phyloP scores from a whole-genome alignment of 75 land plant genomes.

The Isoetes taiwanensis region DNA sequence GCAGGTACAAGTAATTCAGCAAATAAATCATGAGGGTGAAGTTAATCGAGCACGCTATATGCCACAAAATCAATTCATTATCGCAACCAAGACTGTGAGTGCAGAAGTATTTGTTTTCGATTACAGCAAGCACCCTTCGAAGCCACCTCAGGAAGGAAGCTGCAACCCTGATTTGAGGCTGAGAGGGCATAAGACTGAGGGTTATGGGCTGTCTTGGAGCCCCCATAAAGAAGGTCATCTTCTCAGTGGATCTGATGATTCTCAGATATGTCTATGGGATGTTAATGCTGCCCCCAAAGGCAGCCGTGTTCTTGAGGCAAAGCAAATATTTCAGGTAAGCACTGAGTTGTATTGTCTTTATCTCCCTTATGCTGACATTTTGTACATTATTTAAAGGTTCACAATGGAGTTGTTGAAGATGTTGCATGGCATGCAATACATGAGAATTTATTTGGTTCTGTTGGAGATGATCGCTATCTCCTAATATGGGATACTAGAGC shows the following conservation, averaged over 20 bases:
- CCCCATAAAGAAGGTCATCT: conserved; percentile 60
- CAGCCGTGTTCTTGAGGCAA: conserved; percentile 39
- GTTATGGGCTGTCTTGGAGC: conserved; percentile 91
- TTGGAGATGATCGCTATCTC: conserved; percentile 77
- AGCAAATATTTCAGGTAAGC: conserved; percentile 46
- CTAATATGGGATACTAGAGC: conserved; percentile 74
- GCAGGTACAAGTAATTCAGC: conserved; percentile 56
- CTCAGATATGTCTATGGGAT: conserved; percentile 84
- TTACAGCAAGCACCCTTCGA: conserved; percentile 31
- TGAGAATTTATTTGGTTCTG: conserved; percentile 82
- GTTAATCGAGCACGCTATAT: conserved; percentile 83
- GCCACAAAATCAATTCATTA: conserved; percentile 57
- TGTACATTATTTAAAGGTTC: conserved; percentile 51
- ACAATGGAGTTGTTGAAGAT: conserved; percentile 90
- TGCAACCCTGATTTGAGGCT: conserved; percentile 56
- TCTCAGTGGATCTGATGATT: conserved; percentile 79
- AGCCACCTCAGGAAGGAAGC: conserved; percentile 22
- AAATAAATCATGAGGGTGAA: conserved; percentile 82
- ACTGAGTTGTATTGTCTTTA: too few species aligned
- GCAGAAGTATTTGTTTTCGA: conserved; percentile 69
- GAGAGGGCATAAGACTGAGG: conserved; percentile 68
- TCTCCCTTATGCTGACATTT: not conserved
- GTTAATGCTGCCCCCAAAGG: conserved; percentile 19
- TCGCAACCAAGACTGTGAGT: conserved; percentile 77
- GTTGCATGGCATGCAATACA: conserved; percentile 90